These are phyloP conservation scores for Nematodospora anomalae DNA, from an alignment of 1,139 yeast genomes.

Conservation along the genomic window DNA sequence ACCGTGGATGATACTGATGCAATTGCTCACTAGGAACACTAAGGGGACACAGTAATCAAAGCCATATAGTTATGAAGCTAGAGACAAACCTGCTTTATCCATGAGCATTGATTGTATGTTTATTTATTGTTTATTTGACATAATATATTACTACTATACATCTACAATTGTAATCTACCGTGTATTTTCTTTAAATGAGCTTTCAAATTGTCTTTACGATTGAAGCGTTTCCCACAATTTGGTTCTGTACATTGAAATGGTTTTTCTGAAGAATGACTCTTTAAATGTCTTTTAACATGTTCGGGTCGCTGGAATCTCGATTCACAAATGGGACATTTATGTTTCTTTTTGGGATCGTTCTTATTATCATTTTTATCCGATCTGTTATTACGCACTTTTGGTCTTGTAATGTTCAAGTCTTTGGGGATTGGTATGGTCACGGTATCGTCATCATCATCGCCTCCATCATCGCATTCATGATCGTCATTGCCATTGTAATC, in stretches of 20 bases:
- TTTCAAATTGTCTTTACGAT: constrained; percentile 64
- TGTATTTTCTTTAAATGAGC: constrained; percentile 71
- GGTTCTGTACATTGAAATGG: constrained; percentile 76
- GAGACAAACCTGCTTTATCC: no score
- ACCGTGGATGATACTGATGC: no score
- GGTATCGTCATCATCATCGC: constrained; percentile 14
- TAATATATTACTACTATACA: not conserved
- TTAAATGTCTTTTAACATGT: constrained; percentile 86
- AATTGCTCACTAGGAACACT: no score
- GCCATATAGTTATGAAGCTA: no score
- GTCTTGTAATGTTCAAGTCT: constrained; percentile 14
- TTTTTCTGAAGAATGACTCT: constrained; percentile 84
- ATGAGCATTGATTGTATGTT: no score
- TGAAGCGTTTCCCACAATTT: constrained; percentile 77
- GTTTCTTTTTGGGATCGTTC: constrained; percentile 59
- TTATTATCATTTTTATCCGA: constrained; percentile 14
- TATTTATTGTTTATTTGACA: no score
- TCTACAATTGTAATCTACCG: constrained; percentile 13
- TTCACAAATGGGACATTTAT: constrained; percentile 76
- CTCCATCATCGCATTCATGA: not conserved
- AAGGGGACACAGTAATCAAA: no score
- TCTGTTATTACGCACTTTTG: constrained; percentile 16
- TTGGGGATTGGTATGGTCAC: constrained; percentile 17
- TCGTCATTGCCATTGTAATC: not conserved
- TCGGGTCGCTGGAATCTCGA: constrained; percentile 84